Evolutionary conservation across 2,329 filamentous ascomycete species (phyloP).

Genomic region (Aureobasidium sp.): DNA sequence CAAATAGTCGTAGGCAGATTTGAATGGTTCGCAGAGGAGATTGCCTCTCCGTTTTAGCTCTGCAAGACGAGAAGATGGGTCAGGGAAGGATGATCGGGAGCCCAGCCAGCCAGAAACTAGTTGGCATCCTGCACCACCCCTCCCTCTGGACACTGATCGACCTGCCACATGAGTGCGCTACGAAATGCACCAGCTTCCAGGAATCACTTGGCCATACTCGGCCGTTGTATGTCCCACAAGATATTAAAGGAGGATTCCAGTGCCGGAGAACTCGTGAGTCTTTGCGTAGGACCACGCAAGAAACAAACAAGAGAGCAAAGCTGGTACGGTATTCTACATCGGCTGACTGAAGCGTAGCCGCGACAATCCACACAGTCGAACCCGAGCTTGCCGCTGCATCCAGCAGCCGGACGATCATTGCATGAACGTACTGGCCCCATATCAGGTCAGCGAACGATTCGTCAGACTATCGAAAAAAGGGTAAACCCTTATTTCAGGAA

Average conservation of each 20-base stretch:
- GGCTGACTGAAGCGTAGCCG: not conserved
- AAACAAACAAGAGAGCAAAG: not conserved
- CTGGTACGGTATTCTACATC: too few relatives aligned
- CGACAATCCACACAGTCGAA: not conserved
- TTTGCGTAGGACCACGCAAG: not conserved
- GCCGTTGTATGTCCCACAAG: not conserved
- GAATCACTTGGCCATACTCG: not conserved
- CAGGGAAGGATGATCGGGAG: conserved; percentile 1
- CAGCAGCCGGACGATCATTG: not conserved
- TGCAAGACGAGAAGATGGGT: not conserved
- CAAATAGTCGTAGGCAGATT: conserved; percentile 16
- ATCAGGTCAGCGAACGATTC: not conserved
- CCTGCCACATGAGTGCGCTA: not conserved
- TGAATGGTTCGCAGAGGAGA: conserved; percentile 32
- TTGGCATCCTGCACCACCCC: conserved; percentile 2
- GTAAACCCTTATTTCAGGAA: not conserved
- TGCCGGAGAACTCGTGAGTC: not conserved
- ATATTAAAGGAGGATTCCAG: not conserved
- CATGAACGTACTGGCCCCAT: not conserved
- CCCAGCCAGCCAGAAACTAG: conserved; percentile 17
- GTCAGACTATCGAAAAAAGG: not conserved
- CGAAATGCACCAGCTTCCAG: not conserved
- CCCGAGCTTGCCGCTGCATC: not conserved
- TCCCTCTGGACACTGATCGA: not conserved
- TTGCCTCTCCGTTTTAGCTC: conserved; percentile 10